Evolutionary conservation across 2,329 filamentous ascomycete genomes (phyloP).

Genomic region (Aspergillus puulaauensis): DNA sequence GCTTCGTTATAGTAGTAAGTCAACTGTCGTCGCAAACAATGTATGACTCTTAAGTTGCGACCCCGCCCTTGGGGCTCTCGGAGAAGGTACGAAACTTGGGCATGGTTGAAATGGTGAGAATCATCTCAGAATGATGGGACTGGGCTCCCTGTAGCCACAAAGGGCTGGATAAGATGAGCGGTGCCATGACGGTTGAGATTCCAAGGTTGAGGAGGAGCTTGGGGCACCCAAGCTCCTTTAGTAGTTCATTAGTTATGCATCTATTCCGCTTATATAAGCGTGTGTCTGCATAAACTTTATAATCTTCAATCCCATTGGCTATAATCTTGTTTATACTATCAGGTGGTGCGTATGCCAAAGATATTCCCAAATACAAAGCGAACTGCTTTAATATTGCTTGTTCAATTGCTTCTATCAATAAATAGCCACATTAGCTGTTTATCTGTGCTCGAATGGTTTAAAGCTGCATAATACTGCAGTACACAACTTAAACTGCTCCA

Average conservation of each 20-base stretch:
- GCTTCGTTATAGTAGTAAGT: conserved; percentile 15
- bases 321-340: background rate
- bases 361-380: too few species aligned
- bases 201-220: background rate
- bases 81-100: conserved; percentile 8
- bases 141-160: conserved; percentile 15
- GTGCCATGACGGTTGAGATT: conserved; percentile 24
- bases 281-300: background rate
- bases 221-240: background rate
- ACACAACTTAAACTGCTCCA: too few species aligned
- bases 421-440: too few species aligned
- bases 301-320: background rate
- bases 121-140: conserved; percentile 3
- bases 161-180: conserved; percentile 16
- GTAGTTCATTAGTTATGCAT: background rate
- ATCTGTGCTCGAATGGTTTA: too few species aligned
- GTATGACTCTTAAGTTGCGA: conserved; percentile 24
- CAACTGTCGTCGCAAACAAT: conserved; percentile 20
- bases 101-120: conserved; percentile 4
- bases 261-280: conserved; percentile 21
- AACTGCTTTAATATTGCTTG: too few species aligned
- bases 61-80: conserved; percentile 35
- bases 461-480: too few species aligned
- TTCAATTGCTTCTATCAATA: too few species aligned
- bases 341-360: too few species aligned